A percentile compares a stretch with the other conserved stretches of the same genome.
These are phyloP conservation scores for Leishmania aethiopica DNA, from an alignment of 208 protist genomes.

Conservation along the genomic window DNA sequence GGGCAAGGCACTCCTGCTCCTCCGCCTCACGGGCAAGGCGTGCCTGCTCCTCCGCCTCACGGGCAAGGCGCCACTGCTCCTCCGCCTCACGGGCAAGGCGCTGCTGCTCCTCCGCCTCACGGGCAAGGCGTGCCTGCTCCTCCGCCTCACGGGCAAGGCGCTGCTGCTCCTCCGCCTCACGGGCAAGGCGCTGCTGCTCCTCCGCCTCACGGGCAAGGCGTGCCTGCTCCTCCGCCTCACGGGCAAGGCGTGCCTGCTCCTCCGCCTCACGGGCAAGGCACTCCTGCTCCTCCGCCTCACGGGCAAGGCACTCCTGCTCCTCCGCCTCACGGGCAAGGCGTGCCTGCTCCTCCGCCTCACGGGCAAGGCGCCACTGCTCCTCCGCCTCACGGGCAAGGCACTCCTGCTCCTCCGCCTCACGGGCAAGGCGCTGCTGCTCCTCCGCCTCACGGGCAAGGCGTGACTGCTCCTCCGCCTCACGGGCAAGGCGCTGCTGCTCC, in stretches of 20 bases:
- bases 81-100: background rate
- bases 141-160: background rate
- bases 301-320: background rate
- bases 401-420: background rate
- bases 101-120: background rate
- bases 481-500: background rate
- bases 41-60: background rate
- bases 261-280: constrained; percentile 15
- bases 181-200: background rate
- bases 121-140: background rate
- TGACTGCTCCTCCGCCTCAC: background rate
- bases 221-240: background rate
- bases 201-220: background rate
- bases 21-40: background rate
- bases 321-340: background rate
- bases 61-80: background rate
- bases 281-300: background rate
- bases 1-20: background rate
- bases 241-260: background rate
- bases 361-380: background rate
- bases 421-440: background rate
- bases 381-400: background rate
- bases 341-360: background rate
- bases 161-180: background rate
- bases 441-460: constrained; percentile 11